A percentile compares a stretch with the other conserved stretches of the same genome.
These are phyloP conservation scores for Acacia concinna DNA, from an alignment of 331 rosid species.

Conservation along the genomic window DNA sequence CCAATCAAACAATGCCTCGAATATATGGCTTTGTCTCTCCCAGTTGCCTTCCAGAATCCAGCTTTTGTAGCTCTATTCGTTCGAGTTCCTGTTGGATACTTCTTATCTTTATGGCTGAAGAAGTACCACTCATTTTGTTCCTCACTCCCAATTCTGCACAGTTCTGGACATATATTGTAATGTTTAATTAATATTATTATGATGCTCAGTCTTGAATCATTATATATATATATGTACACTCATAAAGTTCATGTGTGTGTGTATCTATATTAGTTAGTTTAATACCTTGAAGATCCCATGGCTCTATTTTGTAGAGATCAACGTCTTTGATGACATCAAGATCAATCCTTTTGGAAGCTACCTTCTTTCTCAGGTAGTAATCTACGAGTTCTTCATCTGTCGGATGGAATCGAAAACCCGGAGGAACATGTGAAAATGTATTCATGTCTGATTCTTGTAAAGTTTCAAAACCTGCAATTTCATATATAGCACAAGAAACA, in stretches of 20 bases:
- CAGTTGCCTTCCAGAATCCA: conserved; percentile 80
- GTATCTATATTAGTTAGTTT: background rate
- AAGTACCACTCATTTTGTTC: conserved; percentile 74
- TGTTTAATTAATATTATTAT: background rate
- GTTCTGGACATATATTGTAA: conserved; percentile 25
- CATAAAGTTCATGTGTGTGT: background rate
- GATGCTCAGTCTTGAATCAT: background rate
- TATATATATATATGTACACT: no score
- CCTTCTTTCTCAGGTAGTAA: conserved; percentile 65
- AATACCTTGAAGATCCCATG: conserved; percentile 85
- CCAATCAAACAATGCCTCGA: conserved; percentile 50
- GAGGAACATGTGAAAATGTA: conserved; percentile 66
- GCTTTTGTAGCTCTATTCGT: conserved; percentile 74
- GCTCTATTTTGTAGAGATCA: conserved; percentile 67
- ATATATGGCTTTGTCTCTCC: conserved; percentile 72
- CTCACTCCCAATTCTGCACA: conserved; percentile 60
- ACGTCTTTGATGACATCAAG: conserved; percentile 68
- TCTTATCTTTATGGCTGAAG: conserved; percentile 74
- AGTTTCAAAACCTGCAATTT: conserved; percentile 24
- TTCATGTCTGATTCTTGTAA: conserved; percentile 42
- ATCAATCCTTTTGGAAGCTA: conserved; percentile 59
- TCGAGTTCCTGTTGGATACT: conserved; percentile 69
- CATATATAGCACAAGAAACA: background rate
- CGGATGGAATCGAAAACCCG: conserved; percentile 73
- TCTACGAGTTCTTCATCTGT: conserved; percentile 75